phyloP scores from a whole-genome alignment of 2,329 filamentous ascomycete genomes.

The Cryphonectria japonica region DNA sequence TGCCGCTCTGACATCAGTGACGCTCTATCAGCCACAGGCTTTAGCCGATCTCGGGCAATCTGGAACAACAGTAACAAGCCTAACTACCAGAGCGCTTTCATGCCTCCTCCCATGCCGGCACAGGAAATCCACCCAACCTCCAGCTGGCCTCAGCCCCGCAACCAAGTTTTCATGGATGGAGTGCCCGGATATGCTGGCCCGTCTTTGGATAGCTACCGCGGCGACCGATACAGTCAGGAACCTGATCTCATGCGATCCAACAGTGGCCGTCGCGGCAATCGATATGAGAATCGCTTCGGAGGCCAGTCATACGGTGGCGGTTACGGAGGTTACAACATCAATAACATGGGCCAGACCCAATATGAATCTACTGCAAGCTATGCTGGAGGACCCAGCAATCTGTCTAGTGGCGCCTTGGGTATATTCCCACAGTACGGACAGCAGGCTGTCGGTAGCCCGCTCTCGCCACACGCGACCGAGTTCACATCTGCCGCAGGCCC shows the following conservation, averaged over 20 bases:
- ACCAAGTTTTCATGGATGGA: constrained; percentile 46
- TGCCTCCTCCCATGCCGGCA: constrained; percentile 36
- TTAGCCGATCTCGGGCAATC: constrained; percentile 58
- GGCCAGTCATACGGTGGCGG: constrained; percentile 40
- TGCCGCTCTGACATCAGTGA: constrained; percentile 61
- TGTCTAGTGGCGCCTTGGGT: constrained; percentile 44
- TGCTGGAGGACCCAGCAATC: constrained; percentile 34
- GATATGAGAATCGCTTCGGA: constrained; percentile 48
- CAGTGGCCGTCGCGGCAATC: constrained; percentile 49
- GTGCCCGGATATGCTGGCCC: constrained; percentile 39
- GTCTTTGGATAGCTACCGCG: constrained; percentile 46
- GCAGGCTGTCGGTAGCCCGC: constrained; percentile 64
- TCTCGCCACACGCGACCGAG: constrained; percentile 75
- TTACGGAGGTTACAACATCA: constrained; percentile 41
- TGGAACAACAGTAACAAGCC: constrained; percentile 56
- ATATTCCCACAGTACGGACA: constrained; percentile 56
- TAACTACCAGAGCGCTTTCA: constrained; percentile 38
- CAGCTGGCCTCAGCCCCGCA: constrained; percentile 52
- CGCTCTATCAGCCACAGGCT: constrained; percentile 52
- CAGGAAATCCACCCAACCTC: constrained; percentile 43
- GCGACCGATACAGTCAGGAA: constrained; percentile 54
- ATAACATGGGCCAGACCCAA: constrained; percentile 34
- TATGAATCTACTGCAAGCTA: constrained; percentile 37
- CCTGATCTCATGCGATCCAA: constrained; percentile 51
- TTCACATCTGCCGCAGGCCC: constrained; percentile 61